Base-by-base conservation (phyloP, 2,329 filamentous ascomycete species). In the Colletotrichum tropicale region DNA sequence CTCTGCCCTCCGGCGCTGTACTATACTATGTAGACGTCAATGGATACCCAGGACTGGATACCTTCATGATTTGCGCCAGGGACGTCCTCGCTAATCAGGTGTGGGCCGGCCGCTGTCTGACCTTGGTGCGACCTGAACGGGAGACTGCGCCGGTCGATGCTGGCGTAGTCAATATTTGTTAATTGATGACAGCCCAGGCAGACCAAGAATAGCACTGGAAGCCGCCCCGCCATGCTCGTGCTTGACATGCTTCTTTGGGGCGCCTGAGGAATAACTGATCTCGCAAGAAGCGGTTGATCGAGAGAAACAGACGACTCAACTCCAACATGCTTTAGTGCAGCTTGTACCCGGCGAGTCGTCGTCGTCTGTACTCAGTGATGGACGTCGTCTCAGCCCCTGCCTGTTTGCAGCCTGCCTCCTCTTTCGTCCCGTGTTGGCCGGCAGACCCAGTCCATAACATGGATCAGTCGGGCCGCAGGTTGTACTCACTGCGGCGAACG, bases 1-100 rank as follows among this genome's bases (percentile, higher is more conserved):
- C 43, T 48, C 9, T 48, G 43, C 43, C 43, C 10, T 21, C 38
- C 30, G 32, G 52, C 61, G n/a, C 24, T 18, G 61, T n/a, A n/a
- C n/a, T n/a, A n/a, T n/a, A n/a, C n/a, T n/a, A n/a, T n/a, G n/a
- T 24, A 43, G 48, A 58, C 52, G 67, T 62, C 56, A 52, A 62
- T 70, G 67, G 36, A 62, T 62, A 69, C 52, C 55, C 36, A 24
- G 36, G 36, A 70, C 67, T 70, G 67, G 67, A 70, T 36, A 66
- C 62, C n/a, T 60, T 66, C 28, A 61, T 70, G 74, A 76, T 76
- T 75, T 76, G 74, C 74, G 71, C 74, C 60, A 74, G 74, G 71
- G 74, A 70, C 58, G 71, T 76, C 70, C 74, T 76, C 74, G 74
- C 74, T 75, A 75, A 76, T 76, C 74, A 76, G 66, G 43, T 43